Evolutionary conservation across 176 grass and related monocot species (phyloP), one percentile per base, ranked within the genome.

Genomic region (Carex myosuroides): DNA sequence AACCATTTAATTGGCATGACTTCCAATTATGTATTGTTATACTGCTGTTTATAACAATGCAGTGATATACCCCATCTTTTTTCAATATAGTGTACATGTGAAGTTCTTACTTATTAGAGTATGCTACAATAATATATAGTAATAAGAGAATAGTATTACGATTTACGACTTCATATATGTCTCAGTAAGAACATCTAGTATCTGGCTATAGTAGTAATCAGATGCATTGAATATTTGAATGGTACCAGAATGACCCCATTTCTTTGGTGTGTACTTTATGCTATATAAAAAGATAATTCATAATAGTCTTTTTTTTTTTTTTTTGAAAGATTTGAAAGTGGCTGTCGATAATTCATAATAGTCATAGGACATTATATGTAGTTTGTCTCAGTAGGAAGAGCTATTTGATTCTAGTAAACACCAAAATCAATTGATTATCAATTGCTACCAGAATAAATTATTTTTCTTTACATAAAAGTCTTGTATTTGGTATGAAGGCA

Each of bases 31-130:
- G 64, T 13, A 52, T 84, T 78, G 66, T 54, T 70, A 18, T 74
- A 83, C 30, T 77, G 56, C 66, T 87, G 58, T 26, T 83, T 87
- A 79, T 42, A 86, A 86, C 32, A 70, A 71, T 74, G 76, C 37
- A 70, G n/a, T 63, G 1, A 65, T 82, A 52, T 50, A 50, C 46
- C 9, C 13, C 61, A 70, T 26, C 12, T 57, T 88, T 84, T 61
- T 83, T 83, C 26, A 59, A 83, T 76, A 66, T 17, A 79, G 35
- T 8, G 60, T 78, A 86, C 44, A 63, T 64, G 62, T 21, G 9
- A 10, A 22, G 24, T 52, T 10, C 42, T 24, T 50, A 22, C 20
- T 73, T 10, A 42, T 24, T 50, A 13, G 42, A 73, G 70, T 24
- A 83, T 59, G 54, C 63, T 64, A 64, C 50, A 32, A 39, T 13